Conservation (phyloP, 2,329 filamentous ascomycete genomes). For the Pseudogymnoascus sp. region DNA sequence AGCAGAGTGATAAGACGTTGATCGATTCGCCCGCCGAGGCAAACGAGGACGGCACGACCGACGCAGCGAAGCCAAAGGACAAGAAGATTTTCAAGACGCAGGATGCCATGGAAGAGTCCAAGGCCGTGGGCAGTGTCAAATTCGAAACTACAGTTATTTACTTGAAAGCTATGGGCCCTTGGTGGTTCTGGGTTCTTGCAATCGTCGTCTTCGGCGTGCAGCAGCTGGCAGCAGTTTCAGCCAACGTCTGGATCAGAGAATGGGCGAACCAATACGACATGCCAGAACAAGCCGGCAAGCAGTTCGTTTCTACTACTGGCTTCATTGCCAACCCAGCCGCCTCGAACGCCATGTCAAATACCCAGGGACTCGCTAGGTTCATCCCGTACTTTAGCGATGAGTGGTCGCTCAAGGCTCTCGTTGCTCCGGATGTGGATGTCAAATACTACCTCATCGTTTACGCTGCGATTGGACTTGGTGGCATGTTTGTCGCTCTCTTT, state of each 20-base stretch:
- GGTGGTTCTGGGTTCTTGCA: slow-evolving; percentile 88
- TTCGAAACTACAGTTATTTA: slow-evolving; percentile 81
- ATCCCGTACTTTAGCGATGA: slow-evolving; percentile 29
- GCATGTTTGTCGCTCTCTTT: slow-evolving; percentile 72
- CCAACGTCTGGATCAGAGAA: slow-evolving; percentile 83
- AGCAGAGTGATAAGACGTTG: slow-evolving; percentile 50
- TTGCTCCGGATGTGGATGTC: slow-evolving; percentile 59
- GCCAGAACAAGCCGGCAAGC: slow-evolving; percentile 29
- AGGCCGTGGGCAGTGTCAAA: slow-evolving; percentile 81
- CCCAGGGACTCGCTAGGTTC: slow-evolving; percentile 22
- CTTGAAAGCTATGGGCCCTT: slow-evolving; percentile 82
- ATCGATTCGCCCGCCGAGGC: slow-evolving; percentile 35
- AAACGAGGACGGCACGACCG: slow-evolving; percentile 38
- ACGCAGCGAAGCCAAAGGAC: slow-evolving; percentile 23
- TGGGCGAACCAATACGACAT: slow-evolving; percentile 85
- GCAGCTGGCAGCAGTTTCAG: slow-evolving; percentile 79
- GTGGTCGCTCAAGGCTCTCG: slow-evolving; percentile 24
- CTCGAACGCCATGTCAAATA: slow-evolving; percentile 19
- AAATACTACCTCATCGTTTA: slow-evolving; percentile 80
- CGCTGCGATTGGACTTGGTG: slow-evolving; percentile 67
- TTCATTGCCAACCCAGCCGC: slow-evolving; percentile 26
- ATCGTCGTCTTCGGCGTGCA: slow-evolving; percentile 69
- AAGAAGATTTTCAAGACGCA: slow-evolving; percentile 34
- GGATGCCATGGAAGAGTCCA: slow-evolving; percentile 63
- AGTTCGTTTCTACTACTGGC: slow-evolving; percentile 14